Conservation (phyloP, 441 rosid species). For the Mallotus japonicus region DNA sequence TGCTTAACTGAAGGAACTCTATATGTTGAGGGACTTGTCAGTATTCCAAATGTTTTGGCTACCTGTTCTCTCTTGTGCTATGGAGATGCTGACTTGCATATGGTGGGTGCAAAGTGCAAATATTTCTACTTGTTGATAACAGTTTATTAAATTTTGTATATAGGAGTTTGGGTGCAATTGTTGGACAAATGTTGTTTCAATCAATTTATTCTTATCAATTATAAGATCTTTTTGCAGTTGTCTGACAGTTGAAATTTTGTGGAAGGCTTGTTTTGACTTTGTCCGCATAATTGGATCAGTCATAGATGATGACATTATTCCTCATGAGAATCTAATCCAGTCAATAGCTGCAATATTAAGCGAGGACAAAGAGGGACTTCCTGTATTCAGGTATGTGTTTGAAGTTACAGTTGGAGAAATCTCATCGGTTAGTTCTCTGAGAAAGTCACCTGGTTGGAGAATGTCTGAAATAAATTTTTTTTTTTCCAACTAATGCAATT, state of each 20-base stretch:
- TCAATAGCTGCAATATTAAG: constrained; percentile 73
- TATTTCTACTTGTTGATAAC: constrained; percentile 18
- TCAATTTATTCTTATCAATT: constrained; percentile 25
- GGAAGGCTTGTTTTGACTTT: constrained; percentile 95
- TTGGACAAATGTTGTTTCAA: constrained; percentile 11
- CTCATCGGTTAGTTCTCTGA: background rate
- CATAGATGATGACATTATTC: constrained; percentile 62
- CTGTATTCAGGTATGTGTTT: constrained; percentile 67
- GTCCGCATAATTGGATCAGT: constrained; percentile 71
- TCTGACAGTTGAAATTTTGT: constrained; percentile 54
- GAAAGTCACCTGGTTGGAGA: background rate
- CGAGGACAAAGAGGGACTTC: constrained; percentile 67
- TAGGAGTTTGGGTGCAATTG: constrained; percentile 24
- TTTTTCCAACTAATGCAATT: background rate
- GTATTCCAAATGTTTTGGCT: constrained; percentile 60
- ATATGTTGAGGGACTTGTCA: constrained; percentile 81
- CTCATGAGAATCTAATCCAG: constrained; percentile 66
- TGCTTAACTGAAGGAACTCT: constrained; percentile 93
- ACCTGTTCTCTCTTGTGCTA: constrained; percentile 75
- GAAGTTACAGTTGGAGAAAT: background rate
- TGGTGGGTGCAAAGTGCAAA: constrained; percentile 52
- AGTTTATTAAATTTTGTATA: constrained; percentile 18
- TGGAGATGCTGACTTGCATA: constrained; percentile 85
- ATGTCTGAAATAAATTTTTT: background rate
- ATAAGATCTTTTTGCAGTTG: constrained; percentile 29